Evolutionary conservation across 139 green algal species (phyloP).

Genomic region (Chlamydomonas incerta): DNA sequence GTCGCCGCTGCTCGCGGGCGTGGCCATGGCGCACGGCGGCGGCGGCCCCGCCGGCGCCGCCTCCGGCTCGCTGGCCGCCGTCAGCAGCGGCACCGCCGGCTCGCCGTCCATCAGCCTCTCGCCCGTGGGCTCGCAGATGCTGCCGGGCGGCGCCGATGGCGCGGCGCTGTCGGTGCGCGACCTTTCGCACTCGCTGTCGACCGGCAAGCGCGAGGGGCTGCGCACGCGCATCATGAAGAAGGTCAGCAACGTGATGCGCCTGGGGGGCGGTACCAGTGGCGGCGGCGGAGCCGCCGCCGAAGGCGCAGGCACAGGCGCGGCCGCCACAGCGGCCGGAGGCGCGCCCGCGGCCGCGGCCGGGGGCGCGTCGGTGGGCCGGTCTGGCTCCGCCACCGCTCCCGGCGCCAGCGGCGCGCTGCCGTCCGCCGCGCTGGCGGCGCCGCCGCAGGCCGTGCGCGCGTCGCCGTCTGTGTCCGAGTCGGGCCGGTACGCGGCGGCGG

Average conservation of each 20-base stretch:
- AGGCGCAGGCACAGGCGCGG: too few relatives aligned
- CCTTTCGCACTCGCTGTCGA: neutral
- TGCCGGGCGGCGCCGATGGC: neutral
- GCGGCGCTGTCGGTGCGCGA: neutral
- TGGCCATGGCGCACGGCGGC: too few relatives aligned
- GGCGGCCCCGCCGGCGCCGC: too few relatives aligned
- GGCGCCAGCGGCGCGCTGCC: neutral
- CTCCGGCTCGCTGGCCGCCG: too few relatives aligned
- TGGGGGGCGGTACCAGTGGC: neutral
- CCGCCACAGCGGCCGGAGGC: too few relatives aligned
- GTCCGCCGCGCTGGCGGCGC: neutral
- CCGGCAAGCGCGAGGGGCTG: neutral
- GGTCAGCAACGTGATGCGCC: neutral
- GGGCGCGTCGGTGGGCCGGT: neutral
- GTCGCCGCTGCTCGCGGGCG: too few relatives aligned
- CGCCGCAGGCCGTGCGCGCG: neutral
- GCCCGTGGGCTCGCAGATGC: neutral
- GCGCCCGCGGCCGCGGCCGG: too few relatives aligned
- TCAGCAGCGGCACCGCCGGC: neutral
- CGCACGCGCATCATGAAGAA: neutral
- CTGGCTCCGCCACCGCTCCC: neutral
- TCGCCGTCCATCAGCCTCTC: neutral
- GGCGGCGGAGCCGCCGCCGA: too few relatives aligned
- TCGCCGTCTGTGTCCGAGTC: neutral
- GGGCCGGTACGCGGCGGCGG: too few relatives aligned